phyloP scores from a whole-genome alignment of 2,329 filamentous ascomycete species.

The Epichloe bromicola region DNA sequence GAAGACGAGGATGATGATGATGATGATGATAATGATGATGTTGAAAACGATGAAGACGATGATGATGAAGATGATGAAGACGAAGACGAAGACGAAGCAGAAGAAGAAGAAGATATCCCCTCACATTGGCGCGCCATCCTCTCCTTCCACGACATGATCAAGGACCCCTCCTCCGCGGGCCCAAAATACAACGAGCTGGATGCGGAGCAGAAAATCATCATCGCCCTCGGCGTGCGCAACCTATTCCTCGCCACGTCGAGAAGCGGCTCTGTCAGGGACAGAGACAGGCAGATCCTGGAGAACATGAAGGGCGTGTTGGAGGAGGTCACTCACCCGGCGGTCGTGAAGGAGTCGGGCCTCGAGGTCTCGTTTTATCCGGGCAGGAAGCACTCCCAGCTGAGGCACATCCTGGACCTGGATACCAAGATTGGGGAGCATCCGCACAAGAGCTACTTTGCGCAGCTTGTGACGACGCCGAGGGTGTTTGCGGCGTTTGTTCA shows the following conservation, averaged over 20 bases:
- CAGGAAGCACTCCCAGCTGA: neutral
- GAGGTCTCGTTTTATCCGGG: conserved; percentile 4
- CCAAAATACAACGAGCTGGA: neutral
- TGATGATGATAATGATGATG: neutral
- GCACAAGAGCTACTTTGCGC: conserved; percentile 4
- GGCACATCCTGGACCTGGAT: conserved; percentile 4
- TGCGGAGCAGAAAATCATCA: conserved; percentile 5
- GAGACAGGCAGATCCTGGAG: conserved; percentile 3
- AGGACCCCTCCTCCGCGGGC: neutral
- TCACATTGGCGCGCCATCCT: conserved; percentile 3
- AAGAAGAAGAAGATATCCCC: neutral
- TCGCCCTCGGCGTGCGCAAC: conserved; percentile 5
- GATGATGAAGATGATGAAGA: neutral
- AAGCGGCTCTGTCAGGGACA: neutral
- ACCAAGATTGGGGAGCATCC: conserved; percentile 1
- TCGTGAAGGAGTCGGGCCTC: neutral
- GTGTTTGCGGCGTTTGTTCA: conserved; percentile 7
- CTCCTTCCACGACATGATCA: conserved; percentile 6
- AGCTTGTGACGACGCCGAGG: conserved; percentile 3
- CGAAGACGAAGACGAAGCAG: neutral
- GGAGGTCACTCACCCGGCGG: neutral
- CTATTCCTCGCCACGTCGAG: conserved; percentile 3
- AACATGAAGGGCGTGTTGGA: conserved; percentile 2
- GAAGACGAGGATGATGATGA: neutral
- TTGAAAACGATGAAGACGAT: neutral